Conservation (phyloP, 768 basidiomycete genomes). For the Ephemerocybe angulata region DNA sequence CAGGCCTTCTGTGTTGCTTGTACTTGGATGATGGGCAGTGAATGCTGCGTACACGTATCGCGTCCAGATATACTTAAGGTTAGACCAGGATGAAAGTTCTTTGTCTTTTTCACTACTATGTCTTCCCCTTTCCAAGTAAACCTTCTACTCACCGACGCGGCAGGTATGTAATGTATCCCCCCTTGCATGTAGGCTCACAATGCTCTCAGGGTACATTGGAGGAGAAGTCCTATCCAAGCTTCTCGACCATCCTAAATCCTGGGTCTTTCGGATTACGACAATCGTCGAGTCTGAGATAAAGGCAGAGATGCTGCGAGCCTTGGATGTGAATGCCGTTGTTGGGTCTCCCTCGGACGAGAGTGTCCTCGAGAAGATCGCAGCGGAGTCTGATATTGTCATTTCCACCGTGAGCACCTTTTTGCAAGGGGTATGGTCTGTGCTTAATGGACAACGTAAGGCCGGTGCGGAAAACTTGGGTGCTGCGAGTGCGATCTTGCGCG, state of each 20-base stretch:
- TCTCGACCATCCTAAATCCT: constrained; percentile 31
- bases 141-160: constrained; percentile 40
- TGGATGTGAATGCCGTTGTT: constrained; percentile 35
- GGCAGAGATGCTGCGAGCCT: constrained; percentile 34
- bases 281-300: constrained; percentile 45
- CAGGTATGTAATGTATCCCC: too few species aligned
- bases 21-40: too few species aligned
- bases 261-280: constrained; percentile 36
- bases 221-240: constrained; percentile 42
- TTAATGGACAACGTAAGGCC: constrained; percentile 22
- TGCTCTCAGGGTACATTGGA: constrained; percentile 44
- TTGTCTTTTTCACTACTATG: too few species aligned
- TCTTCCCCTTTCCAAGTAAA: too few species aligned
- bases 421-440: background rate
- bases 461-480: constrained; percentile 44
- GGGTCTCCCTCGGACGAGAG: constrained; percentile 44
- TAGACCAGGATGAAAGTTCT: too few species aligned
- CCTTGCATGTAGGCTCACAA: background rate
- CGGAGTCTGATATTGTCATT: constrained; percentile 42
- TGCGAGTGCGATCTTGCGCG: constrained; percentile 44
- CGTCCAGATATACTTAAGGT: too few species aligned
- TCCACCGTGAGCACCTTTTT: constrained; percentile 27
- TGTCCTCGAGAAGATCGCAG: constrained; percentile 41
- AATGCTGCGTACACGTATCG: too few species aligned
- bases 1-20: too few species aligned